These are phyloP conservation scores for Candida takata DNA, from an alignment of 805 yeast genomes.

Conservation along the genomic window DNA sequence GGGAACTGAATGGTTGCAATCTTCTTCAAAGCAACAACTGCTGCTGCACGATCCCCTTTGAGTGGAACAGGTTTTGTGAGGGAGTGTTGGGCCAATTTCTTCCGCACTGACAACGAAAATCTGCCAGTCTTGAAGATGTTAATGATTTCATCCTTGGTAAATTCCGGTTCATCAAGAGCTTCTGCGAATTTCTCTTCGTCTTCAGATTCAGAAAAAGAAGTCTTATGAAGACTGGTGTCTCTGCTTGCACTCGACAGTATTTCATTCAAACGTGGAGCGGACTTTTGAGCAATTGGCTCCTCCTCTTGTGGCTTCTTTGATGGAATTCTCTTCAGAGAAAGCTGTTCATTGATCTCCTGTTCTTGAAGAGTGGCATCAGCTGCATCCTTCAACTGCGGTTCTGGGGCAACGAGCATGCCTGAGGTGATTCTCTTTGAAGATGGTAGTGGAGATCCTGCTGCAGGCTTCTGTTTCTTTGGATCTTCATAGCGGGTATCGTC, in stretches of 20 bases:
- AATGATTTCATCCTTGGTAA: constrained; percentile 6
- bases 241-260: constrained; percentile 1
- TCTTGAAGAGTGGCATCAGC: constrained; percentile 33
- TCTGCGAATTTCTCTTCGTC: constrained; percentile 1
- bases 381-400: constrained; percentile 34
- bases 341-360: constrained; percentile 26
- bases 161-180: constrained; percentile 3
- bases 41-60: constrained; percentile 1
- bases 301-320: neutral
- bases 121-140: constrained; percentile 5
- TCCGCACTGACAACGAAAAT: constrained; percentile 5
- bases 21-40: constrained; percentile 3
- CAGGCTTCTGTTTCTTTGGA: constrained; percentile 18
- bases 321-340: constrained; percentile 12
- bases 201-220: constrained; percentile 2
- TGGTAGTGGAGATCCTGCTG: constrained; percentile 18
- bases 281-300: neutral
- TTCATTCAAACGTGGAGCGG: neutral
- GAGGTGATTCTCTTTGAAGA: constrained; percentile 33
- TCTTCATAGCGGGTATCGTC: too few species aligned
- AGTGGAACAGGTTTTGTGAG: constrained; percentile 4
- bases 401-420: constrained; percentile 38
- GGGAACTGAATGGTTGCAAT: constrained; percentile 7
- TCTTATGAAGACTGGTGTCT: constrained; percentile 1
- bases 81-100: constrained; percentile 8